Base-by-base conservation (phyloP, 495 filamentous ascomycete species). In the Daldinia vernicosa region DNA sequence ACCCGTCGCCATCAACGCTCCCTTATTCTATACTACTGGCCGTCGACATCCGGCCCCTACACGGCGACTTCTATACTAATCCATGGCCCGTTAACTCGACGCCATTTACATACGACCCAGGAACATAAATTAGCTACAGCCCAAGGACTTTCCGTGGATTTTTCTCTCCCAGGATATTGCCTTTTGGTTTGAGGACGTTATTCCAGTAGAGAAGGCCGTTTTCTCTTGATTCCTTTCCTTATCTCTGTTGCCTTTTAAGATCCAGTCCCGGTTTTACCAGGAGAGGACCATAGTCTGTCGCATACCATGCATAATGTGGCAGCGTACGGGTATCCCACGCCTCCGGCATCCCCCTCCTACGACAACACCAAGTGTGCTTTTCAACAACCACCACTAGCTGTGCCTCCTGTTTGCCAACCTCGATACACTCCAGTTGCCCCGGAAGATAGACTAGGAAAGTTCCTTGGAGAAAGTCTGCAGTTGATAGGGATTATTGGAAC, bases 401-500 rank as follows among this genome's bases (percentile, higher is more conserved):
- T 73, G 17, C 68, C 73, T 26, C 67, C 67, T 61, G 56, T 60
- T 60, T 75, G 70, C 54, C 72, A 67, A 32, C 73, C 76, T 43
- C 80, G 79, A 63, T 84, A 79, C 73, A 67, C 76, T 37, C 83
- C 82, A 17, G 76, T 80, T 60, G 69, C 81, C 47, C 92, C 94
- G 47, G 93, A 97, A 85, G 92, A 95, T 77, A 90, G 94, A 72
- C 80, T 97, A 84, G 94, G 94, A 80, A 87, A 91, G 63, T 85
- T 96, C 69, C 83, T 98, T 69, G 94, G 91, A 77, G 88, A 89
- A 79, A 89, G 92, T 75, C 84, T 97, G 67, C 91, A 93, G 80
- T 86, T 98, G 67, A 93, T 89, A 56, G 85, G 88, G 66, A 92
- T 98, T 75, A 87, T 98, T 64, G 95, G 95, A 57, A 90, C 95